Conservation (phyloP, 129 eudicot genomes). For the Arctium minus region DNA sequence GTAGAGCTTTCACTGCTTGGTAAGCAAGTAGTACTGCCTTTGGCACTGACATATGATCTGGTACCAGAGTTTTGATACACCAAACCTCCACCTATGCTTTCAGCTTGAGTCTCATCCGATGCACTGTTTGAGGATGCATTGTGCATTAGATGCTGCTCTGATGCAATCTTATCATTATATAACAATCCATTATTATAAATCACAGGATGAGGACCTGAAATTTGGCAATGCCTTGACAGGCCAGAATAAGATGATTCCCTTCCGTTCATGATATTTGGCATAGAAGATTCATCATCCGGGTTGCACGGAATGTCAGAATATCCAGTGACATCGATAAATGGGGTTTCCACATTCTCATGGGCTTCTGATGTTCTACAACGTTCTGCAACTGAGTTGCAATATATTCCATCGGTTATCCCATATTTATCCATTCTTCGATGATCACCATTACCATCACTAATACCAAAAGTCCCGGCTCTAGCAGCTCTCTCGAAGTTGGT, state of each 20-base stretch:
- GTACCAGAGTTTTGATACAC: conserved; percentile 2
- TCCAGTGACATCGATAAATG: conserved; percentile 19
- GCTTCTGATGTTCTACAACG: conserved; percentile 15
- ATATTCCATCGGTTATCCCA: conserved; percentile 15
- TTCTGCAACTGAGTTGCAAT: conserved; percentile 17
- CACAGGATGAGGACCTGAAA: not conserved
- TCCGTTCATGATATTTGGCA: conserved; percentile 12
- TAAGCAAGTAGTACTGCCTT: not conserved
- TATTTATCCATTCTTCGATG: conserved; percentile 27
- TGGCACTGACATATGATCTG: conserved; percentile 1
- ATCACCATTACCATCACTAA: conserved; percentile 22
- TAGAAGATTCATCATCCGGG: conserved; percentile 15
- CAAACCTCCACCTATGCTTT: not conserved
- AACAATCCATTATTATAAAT: conserved; percentile 20
- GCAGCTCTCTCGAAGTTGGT: conserved; percentile 12
- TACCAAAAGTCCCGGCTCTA: conserved; percentile 17
- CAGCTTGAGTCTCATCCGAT: conserved; percentile 4
- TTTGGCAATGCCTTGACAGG: conserved; percentile 1
- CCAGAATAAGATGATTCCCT: conserved; percentile 23
- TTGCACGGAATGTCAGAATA: conserved; percentile 11
- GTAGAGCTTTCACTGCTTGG: conserved; percentile 25
- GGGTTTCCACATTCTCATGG: conserved; percentile 6
- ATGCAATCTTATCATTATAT: conserved; percentile 24
- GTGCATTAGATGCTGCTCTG: conserved; percentile 17
- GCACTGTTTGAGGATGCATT: not conserved